Base-by-base conservation (phyloP, 768 basidiomycete species). In the Tulasnella sp. region DNA sequence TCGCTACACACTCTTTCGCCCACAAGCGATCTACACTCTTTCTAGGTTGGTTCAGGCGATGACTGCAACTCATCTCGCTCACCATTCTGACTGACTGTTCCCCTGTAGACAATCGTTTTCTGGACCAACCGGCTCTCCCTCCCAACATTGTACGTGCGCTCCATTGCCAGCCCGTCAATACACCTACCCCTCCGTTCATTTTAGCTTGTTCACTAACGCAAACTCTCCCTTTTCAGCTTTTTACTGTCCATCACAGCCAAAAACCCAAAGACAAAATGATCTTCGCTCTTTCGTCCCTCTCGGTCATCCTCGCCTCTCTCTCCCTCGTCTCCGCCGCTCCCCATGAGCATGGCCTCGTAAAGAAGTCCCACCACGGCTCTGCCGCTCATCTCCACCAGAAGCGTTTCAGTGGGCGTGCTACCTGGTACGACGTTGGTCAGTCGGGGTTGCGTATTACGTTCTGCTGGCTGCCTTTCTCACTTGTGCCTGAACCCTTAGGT, bases 401-500 rank as follows among this genome's bases (percentile, higher is more conserved):
- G 25, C 64, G 40, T 2, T 78, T 73, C 58, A 22, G 5, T 14
- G 78, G 78, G 19, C 69, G 39, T 45, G 78, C 78, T 25, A 78
- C 78, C 69, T 78, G 67, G 34, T 78, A 70, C 70, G 76, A 71
- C 38, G 76, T 72, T 58, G 77, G 77, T 76, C 19, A 67, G 75
- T 75, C 38, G 7, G 36, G 38, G n/a, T 67, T n/a, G 15, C 22
- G n/a, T n/a, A 67, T 54, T n/a, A 67, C 38, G 22, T 49, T 14
- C 5, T n/a, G 58, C 39, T 38, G 58, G 58, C 29, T 64, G 52
- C 39, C 36, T 58, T 58, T 37, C 29, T 74, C 54, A 74, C 54
- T 17, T n/a, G n/a, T 58, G 12, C 39, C 75, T 70, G 40, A n/a
- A 40, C 29, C 22, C 29, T 42, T 34, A 39, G 78, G 79, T 54